Conservation (phyloP, 2,329 filamentous ascomycete genomes). For the Beauveria varroae region DNA sequence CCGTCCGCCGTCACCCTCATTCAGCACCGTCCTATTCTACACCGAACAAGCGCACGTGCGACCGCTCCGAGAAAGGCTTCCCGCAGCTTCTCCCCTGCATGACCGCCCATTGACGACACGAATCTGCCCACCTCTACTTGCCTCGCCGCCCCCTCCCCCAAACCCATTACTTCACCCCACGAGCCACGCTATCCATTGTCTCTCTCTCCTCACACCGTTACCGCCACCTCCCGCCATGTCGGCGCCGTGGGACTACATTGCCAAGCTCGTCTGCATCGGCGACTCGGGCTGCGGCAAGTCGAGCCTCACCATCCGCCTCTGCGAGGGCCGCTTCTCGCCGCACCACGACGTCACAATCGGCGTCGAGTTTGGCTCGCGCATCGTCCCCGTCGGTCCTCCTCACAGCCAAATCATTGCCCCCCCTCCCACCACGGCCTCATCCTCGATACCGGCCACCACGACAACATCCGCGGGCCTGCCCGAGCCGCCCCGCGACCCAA, state of each 20-base stretch:
- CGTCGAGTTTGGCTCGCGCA: slow-evolving; percentile 90
- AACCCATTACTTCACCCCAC: no score
- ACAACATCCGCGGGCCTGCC: slow-evolving; percentile 36
- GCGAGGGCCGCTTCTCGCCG: slow-evolving; percentile 88
- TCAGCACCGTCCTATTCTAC: no score
- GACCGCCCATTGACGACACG: neutral
- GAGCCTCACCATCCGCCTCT: slow-evolving; percentile 86
- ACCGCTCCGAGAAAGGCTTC: neutral
- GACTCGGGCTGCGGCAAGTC: slow-evolving; percentile 96
- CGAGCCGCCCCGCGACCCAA: slow-evolving; percentile 39
- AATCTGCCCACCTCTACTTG: no score
- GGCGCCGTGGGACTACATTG: slow-evolving; percentile 94
- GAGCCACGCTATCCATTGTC: no score
- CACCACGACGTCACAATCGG: slow-evolving; percentile 97
- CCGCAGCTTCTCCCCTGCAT: neutral
- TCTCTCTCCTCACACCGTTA: no score
- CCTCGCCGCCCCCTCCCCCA: no score
- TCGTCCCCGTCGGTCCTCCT: slow-evolving; percentile 83
- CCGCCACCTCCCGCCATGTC: slow-evolving; percentile 36
- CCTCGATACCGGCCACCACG: slow-evolving; percentile 14
- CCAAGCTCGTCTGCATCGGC: slow-evolving; percentile 96
- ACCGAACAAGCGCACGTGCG: neutral
- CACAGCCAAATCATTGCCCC: slow-evolving; percentile 43
- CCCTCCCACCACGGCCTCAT: slow-evolving; percentile 7
- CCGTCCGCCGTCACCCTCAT: no score